Conservation (phyloP, 1,139 yeast genomes). For the Tardiomyces digboiensis region DNA sequence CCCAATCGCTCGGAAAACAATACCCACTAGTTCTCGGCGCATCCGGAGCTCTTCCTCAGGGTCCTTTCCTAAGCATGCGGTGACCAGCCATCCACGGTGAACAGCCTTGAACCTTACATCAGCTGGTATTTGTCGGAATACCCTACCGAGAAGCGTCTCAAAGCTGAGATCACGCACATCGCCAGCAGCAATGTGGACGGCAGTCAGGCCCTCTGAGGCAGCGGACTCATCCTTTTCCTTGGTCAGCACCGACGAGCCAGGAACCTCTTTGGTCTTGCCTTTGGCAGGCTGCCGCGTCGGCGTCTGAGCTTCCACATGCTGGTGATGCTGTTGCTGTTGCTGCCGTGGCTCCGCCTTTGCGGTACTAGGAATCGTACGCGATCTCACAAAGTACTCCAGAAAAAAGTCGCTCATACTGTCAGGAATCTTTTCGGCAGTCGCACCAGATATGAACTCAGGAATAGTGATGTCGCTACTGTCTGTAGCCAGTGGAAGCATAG, state of each 20-base stretch:
- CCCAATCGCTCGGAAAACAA: conserved; percentile 62
- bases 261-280: not conserved
- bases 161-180: not conserved
- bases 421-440: not conserved
- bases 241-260: not conserved
- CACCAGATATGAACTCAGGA: not conserved
- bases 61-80: not conserved
- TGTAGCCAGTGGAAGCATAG: conserved; percentile 16
- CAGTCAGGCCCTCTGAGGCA: not conserved
- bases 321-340: no score
- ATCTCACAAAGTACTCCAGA: not conserved
- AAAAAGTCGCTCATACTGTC: not conserved
- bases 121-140: not conserved
- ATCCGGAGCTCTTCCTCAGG: not conserved
- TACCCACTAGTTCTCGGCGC: conserved; percentile 34
- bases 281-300: not conserved
- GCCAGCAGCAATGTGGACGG: not conserved
- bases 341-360: not conserved
- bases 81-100: not conserved
- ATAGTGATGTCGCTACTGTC: conserved; percentile 12
- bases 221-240: not conserved
- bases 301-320: not conserved
- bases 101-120: not conserved
- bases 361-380: not conserved
- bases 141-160: not conserved